phyloP scores from a whole-genome alignment of 371 early-diverging fungal species.

The Mortierella sp. region DNA sequence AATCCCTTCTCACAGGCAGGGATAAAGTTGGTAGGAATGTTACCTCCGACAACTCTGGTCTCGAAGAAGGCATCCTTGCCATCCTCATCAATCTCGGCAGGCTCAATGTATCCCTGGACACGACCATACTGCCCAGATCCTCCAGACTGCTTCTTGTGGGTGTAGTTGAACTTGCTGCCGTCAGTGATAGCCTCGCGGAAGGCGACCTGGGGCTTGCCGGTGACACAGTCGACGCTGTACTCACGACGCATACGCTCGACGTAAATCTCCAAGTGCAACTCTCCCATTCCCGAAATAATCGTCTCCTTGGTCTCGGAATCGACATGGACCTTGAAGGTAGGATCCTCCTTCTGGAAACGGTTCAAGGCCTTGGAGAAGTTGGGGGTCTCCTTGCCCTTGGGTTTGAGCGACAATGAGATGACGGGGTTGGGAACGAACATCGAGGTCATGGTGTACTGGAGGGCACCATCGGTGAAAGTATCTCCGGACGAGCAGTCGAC shows the following conservation, averaged over 20 bases:
- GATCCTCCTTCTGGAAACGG: constrained; percentile 97
- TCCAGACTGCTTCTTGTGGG: constrained; percentile 99
- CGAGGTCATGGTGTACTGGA: constrained; percentile 94
- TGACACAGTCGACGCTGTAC: constrained; percentile 93
- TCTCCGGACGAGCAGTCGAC: constrained; percentile 98
- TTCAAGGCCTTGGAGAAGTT: constrained; percentile 97
- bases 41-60: constrained; percentile 91
- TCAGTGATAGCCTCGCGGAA: constrained; percentile 94
- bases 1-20: constrained; percentile 98
- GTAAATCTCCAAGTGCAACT: constrained; percentile 93
- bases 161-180: constrained; percentile 91
- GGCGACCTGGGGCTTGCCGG: constrained; percentile 97
- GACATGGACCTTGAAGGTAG: constrained; percentile 97
- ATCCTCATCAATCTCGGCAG: constrained; percentile 75
- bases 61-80: constrained; percentile 75
- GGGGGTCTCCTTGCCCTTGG: constrained; percentile 91
- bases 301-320: constrained; percentile 95
- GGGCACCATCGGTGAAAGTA: constrained; percentile 93
- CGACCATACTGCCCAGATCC: constrained; percentile 98
- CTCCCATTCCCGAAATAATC: constrained; percentile 95
- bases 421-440: constrained; percentile 99
- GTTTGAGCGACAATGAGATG: constrained; percentile 92
- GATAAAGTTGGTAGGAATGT: constrained; percentile 94
- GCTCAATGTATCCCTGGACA: constrained; percentile 94
- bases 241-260: constrained; percentile 98